These are phyloP conservation scores for Ogataea pini DNA, from an alignment of 805 yeast genomes.

Conservation along the genomic window DNA sequence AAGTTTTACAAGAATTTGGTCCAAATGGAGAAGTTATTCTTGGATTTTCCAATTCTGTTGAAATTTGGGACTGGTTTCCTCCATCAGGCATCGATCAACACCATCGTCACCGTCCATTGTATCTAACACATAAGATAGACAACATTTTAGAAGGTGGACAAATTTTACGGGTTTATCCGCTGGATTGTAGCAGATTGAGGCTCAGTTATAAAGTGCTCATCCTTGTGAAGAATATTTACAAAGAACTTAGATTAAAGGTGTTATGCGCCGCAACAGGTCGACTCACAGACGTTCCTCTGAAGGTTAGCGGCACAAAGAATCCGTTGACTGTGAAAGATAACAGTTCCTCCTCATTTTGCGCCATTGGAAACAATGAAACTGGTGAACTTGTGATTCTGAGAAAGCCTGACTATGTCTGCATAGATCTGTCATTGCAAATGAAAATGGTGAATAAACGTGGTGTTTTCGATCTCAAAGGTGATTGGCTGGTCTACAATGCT, in stretches of 20 bases:
- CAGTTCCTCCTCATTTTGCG: constrained; percentile 18
- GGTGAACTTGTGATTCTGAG: constrained; percentile 16
- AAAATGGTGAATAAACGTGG: constrained; percentile 38
- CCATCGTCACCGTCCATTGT: constrained; percentile 16
- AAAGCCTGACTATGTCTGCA: neutral
- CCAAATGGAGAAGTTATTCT: constrained; percentile 40
- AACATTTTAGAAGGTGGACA: constrained; percentile 15
- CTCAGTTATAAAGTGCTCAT: constrained; percentile 27
- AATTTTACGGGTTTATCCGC: constrained; percentile 24
- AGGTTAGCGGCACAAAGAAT: constrained; percentile 3
- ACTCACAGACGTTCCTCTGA: constrained; percentile 1
- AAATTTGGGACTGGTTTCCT: constrained; percentile 43
- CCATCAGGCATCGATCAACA: neutral
- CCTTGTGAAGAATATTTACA: constrained; percentile 20
- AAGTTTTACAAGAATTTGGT: constrained; percentile 34
- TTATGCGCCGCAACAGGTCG: constrained; percentile 7
- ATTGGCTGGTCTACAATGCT: constrained; percentile 52
- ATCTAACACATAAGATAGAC: constrained; percentile 28
- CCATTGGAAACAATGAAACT: constrained; percentile 17
- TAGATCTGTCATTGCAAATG: constrained; percentile 9
- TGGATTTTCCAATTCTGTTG: constrained; percentile 31
- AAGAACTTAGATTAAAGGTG: constrained; percentile 18
- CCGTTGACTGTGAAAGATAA: constrained; percentile 15
- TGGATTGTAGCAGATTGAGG: constrained; percentile 25
- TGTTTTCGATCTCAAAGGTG: constrained; percentile 49